Evolutionary conservation across 1,284 basidiomycete species (phyloP).

Genomic region (Sporisorium sorghi): DNA sequence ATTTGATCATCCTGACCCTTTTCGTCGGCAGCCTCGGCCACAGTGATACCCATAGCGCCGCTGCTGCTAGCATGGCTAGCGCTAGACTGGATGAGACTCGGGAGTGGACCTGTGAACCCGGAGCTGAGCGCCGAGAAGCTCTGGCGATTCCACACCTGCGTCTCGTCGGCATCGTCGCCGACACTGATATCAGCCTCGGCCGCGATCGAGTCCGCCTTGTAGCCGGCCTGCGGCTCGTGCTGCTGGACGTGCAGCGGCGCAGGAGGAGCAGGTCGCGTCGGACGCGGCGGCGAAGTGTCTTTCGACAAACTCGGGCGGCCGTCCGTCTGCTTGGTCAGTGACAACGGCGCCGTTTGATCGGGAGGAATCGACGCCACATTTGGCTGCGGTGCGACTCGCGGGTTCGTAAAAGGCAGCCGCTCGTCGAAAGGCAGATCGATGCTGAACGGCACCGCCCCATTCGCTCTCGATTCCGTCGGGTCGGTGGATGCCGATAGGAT

Average conservation of each 20-base stretch:
- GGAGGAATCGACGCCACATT: not conserved
- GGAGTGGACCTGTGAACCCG: constrained; percentile 16
- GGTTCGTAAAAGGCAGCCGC: constrained; percentile 11
- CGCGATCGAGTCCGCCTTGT: not conserved
- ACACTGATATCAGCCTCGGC: constrained; percentile 19
- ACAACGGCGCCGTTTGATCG: not conserved
- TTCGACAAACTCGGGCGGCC: not conserved
- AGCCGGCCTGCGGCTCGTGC: not conserved
- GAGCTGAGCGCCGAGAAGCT: constrained; percentile 27
- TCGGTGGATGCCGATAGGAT: not conserved
- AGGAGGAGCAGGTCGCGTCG: constrained; percentile 15
- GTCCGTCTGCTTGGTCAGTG: not conserved
- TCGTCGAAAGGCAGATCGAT: constrained; percentile 18
- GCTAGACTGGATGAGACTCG: constrained; percentile 20
- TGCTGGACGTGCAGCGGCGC: not conserved
- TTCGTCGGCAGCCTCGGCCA: not conserved
- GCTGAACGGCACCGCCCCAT: constrained; percentile 9
- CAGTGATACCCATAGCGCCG: not conserved
- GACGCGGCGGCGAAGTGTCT: constrained; percentile 17
- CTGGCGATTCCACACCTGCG: constrained; percentile 14
- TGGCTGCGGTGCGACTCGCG: constrained; percentile 20
- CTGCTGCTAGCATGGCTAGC: no score
- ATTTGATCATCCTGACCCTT: not conserved
- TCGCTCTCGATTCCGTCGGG: not conserved
- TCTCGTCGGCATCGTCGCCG: constrained; percentile 20